Evolutionary conservation across 306 rosid genomes (phyloP).

Genomic region (Sophora flavescens): DNA sequence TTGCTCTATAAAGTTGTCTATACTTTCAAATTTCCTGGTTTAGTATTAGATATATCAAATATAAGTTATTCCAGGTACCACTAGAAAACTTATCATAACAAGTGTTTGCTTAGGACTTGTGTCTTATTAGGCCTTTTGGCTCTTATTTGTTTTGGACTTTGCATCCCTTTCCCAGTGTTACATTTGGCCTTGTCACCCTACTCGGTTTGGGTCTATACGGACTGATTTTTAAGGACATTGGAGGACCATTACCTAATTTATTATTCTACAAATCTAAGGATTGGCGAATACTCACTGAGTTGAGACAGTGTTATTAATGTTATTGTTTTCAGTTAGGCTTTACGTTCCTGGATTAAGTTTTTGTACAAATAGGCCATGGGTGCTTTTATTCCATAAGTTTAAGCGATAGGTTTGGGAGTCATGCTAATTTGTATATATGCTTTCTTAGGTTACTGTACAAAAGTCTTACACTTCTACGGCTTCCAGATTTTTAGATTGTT

Average conservation of each 20-base stretch:
- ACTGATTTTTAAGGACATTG: neutral
- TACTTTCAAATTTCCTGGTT: neutral
- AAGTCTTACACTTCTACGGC: neutral
- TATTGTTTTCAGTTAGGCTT: no score
- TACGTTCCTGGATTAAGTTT: no score
- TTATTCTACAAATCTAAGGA: neutral
- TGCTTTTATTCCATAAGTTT: conserved; percentile 2
- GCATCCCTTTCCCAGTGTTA: neutral
- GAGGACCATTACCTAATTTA: neutral
- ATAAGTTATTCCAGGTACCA: neutral
- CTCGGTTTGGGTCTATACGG: neutral
- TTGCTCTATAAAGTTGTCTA: neutral
- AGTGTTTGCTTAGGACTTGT: neutral
- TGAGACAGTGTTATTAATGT: neutral
- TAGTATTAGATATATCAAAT: neutral
- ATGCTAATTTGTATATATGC: neutral
- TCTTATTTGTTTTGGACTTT: neutral
- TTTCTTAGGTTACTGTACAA: neutral
- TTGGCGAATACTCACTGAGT: neutral
- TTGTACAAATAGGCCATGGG: neutral
- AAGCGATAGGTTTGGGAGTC: neutral
- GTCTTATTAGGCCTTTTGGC: neutral
- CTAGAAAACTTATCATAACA: neutral
- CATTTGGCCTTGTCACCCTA: neutral
- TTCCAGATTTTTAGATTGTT: neutral